Base-by-base conservation (phyloP, 306 rosid genomes). In the Cicer yamashitae region DNA sequence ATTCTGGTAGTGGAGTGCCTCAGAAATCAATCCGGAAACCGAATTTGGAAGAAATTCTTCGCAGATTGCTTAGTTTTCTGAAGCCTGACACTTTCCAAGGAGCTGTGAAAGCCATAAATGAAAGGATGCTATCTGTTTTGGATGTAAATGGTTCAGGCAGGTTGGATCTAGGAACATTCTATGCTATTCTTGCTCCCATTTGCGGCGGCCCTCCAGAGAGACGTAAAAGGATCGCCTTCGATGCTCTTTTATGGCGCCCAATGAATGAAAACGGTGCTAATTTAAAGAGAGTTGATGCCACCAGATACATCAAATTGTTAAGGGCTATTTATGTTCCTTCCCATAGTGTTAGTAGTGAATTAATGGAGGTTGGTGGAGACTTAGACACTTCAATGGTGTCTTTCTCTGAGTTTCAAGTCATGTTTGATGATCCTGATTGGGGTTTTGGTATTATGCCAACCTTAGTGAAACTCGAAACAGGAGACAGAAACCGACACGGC, bases 31-130 rank as follows among this genome's bases (percentile, higher is more conserved):
- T 92, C 63, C 97, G 98, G 3, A 96, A 96, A 84, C 96, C 99
- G 13, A 92, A 75, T 52, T 83, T 96, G 82, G 99, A 96, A 88
- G 96, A 85, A 87, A 88, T 88, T 77, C 96, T 96, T 54, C 97
- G 86, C 48, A 91, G 90, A 64, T 84, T 96, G 66, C 90, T 96
- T 20, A 78, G 10, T 76, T 90, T 92, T 82, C 83, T 96, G 13
- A 96, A 92, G 88, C 98, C 99, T 0, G 98, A 96, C 77, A 96
- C 99, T 12, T 92, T 92, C 75, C 98, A 96, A 85, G 99, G 98
- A 61, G 96, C 99, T 3, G 93, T 96, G 41, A 96, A 89, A 86
- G 96, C 92, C 74, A 87, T 96, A 41, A 96, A 96, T 43, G 98
- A 92, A 89, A 90, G 98, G 86, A 81, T 96, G 67, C 98, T 96